phyloP scores from a whole-genome alignment of 139 green algal genomes.

The Desmodesmus armatus region DNA sequence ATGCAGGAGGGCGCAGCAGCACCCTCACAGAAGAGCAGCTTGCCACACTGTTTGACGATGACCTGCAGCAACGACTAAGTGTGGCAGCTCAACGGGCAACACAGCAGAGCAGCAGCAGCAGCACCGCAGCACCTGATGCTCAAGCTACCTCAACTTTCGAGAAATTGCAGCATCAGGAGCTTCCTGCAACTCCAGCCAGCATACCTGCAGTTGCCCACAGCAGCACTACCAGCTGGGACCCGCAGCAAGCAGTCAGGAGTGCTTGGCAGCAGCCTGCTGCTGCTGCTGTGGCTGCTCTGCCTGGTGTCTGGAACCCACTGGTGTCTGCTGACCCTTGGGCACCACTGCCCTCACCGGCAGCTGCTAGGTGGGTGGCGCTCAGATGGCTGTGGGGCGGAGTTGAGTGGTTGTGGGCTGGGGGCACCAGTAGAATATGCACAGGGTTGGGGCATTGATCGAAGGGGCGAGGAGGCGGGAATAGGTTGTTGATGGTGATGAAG shows the following conservation, averaged over 20 bases:
- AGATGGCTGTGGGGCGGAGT: not conserved
- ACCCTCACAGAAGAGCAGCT: slow-evolving; percentile 20
- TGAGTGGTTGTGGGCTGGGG: not conserved
- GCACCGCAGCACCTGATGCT: not conserved
- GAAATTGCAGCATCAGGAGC: too few species aligned
- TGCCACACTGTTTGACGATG: slow-evolving; percentile 33
- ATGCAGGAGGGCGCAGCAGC: too few species aligned
- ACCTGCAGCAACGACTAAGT: slow-evolving; percentile 17
- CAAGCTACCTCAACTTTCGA: not conserved
- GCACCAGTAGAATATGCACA: too few species aligned
- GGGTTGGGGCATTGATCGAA: too few species aligned
- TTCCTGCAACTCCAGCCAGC: not conserved
- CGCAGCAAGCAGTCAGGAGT: not conserved
- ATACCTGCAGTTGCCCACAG: not conserved
- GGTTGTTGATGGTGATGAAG: too few species aligned
- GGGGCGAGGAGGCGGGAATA: too few species aligned
- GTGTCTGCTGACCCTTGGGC: slow-evolving; percentile 20
- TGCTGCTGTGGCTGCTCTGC: not conserved
- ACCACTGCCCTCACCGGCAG: not conserved
- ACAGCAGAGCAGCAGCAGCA: slow-evolving; percentile 16
- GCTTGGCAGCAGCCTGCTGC: slow-evolving; percentile 5
- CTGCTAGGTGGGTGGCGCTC: not conserved
- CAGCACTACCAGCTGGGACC: not conserved
- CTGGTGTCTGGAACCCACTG: slow-evolving; percentile 12
- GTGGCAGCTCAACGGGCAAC: not conserved